Evolutionary conservation across 1,284 basidiomycete genomes (phyloP), one percentile per base, ranked within the genome.

Genomic region (Earliella scabrosa): DNA sequence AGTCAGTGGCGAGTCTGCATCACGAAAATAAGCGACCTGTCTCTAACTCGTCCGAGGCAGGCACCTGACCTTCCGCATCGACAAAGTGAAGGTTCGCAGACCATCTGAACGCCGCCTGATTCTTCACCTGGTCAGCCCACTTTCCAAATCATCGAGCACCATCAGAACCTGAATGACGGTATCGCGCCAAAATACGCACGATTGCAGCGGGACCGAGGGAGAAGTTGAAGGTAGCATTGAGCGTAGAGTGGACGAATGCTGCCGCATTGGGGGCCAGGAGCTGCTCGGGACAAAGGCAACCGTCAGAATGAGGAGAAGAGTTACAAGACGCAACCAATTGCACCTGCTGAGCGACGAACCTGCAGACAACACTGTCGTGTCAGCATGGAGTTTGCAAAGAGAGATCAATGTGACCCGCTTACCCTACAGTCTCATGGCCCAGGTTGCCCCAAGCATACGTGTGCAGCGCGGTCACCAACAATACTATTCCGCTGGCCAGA

Each of bases 41-140:
- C n/a, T 31, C 5, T 4, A 13, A 35, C 18, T 23, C 3, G n/a
- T 2, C 11, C 32, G 5, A 35, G 24, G 16, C 27, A 11, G 9
- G 7, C 5, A 9, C 4, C 20, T 14, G 14, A 52, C 54, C 54
- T 44, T 56, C 49, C 6, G 54, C 50, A 20, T 52, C 54, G 32
- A 56, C 54, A 40, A 56, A 56, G 40, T 56, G 54, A 11, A 56
- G 50, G 32, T 51, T 16, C 11, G 54, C 54, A 9, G 54, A 56
- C 50, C 54, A 56, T 24, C 46, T 52, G 54, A 51, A 56, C 10
- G 49, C 54, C 6, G 49, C 29, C 20, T 56, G 44, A 2, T 27
- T n/a, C 50, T 56, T 56, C 21, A 56, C 54, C 21, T 56, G 43
- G 18, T 56, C 54, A 4, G 54, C 54, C 54, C 54, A 52, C 54